Base-by-base conservation (phyloP, 495 filamentous ascomycete genomes). In the Umbilicaria muhlenbergii region DNA sequence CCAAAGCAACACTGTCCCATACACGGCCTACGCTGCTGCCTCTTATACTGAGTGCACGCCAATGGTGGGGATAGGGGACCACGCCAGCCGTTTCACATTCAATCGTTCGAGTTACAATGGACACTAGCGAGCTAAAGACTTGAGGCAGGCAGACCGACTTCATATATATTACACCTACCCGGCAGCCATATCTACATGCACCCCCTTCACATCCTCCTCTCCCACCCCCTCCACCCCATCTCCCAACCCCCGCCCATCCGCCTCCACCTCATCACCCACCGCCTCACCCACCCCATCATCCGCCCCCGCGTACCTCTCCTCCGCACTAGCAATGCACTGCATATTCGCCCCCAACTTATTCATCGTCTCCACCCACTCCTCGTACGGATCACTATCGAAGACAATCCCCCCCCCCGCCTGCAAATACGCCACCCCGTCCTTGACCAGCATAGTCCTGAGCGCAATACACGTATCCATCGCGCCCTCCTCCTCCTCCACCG, bases 391-490 rank as follows among this genome's bases (percentile, higher is more conserved):
- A 12, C 81, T 88, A 60, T 98, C 91, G 59, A 91, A 94, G 16
- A 98, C 91, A 54, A 98, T 96, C 13, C 91, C 91, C 34, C 91
- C 91, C n/a, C 86, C 85, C 32, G 91, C 91, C 58, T 96, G 92
- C 34, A 98, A 69, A 62, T 93, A 96, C 16, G 86, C 89, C 34
- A 88, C 68, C 0, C 81, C 83, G 44, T 92, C 81, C 66, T 96
- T 96, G 37, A 91, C 70, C 56, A 94, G 51, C 91, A 98, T 98
- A 8, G 91, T 98, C 34, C 91, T 74, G 45, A 98, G 67, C n/a
- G 91, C 91, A 62, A 98, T 98, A 59, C 88, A 95, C 2, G 89
- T 95, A 58, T 98, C 91, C 91, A 98, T 96, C 11, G 84, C 86
- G 8, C 92, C 91, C 43, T 87, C 78, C 21, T 49, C 56, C 32